These are phyloP conservation scores for Stephania japonica DNA, from an alignment of 164 flowering plant species.

Conservation along the genomic window DNA sequence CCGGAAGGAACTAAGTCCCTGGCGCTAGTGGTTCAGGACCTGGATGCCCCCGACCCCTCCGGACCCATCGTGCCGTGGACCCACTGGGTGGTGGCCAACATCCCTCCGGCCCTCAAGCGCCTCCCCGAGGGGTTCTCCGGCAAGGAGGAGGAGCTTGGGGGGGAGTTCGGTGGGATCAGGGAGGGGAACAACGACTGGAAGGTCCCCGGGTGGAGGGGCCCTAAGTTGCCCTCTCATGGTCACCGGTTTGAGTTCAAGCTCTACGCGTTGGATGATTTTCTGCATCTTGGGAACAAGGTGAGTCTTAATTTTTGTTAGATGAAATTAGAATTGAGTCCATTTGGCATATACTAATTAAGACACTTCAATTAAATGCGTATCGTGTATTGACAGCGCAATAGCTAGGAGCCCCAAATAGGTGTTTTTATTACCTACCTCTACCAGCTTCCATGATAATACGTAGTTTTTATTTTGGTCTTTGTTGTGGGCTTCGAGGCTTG, in stretches of 20 bases:
- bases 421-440: too few species aligned
- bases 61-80: constrained; percentile 68
- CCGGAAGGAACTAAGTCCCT: constrained; percentile 65
- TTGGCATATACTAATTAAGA: too few species aligned
- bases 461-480: too few species aligned
- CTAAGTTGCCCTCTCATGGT: constrained; percentile 45
- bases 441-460: too few species aligned
- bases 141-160: constrained; percentile 46
- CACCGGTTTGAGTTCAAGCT: constrained; percentile 72
- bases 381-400: too few species aligned
- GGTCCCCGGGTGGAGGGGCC: constrained; percentile 74
- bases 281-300: constrained; percentile 73
- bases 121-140: constrained; percentile 79
- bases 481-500: too few species aligned
- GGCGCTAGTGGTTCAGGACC: constrained; percentile 67
- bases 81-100: constrained; percentile 67
- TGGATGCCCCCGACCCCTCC: constrained; percentile 62
- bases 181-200: constrained; percentile 73
- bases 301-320: too few species aligned
- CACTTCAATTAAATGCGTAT: too few species aligned
- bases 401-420: too few species aligned
- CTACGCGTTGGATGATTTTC: constrained; percentile 57
- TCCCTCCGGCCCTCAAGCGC: constrained; percentile 61
- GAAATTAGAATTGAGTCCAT: too few species aligned
- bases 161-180: constrained; percentile 46